Base-by-base conservation (phyloP, 768 basidiomycete species). In the Hydnomerulius pinastri region DNA sequence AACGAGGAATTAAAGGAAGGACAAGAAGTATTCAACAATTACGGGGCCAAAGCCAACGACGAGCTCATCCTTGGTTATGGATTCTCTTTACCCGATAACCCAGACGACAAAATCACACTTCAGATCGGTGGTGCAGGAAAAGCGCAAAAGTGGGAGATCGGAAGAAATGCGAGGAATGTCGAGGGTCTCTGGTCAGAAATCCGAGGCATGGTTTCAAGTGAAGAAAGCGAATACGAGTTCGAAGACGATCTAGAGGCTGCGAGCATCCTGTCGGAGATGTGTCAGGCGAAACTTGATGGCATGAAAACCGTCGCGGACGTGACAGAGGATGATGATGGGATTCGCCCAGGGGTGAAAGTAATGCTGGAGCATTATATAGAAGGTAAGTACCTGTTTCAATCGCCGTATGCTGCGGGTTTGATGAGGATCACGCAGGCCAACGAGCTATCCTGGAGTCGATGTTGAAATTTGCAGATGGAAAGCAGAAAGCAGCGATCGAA, bases 31-130 rank as follows among this genome's bases (percentile, higher is more conserved):
- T 83, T 86, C 72, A 96, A 94, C 71, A 96, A 96, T 65, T 97
- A 97, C 66, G 95, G 94, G 0, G 80, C 85, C 0, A 97, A 97
- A 64, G 83, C 92, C 0, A 95, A 96, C 66, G 78, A 90, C 23
- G 91, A 95, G 67, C 78, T 98, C 37, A 82, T 98, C 39, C 77
- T 98, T 4, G 92, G 90, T 5, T 98, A 97, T 62, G 95, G 96
- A 1, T 98, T 98, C 70, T 81, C 89, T 0, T 64, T 95, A 4
- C 71, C 78, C 2, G 55, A 82, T 24, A 97, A 97, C 56, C 87
- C 87, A 0, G 90, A 93, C 61, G 95, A 97, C 61, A 90, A 87
- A 1, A 87, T 95, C 58, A 75, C 88, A 1, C 78, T 97, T 28
- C 86, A 85, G 53, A 71, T 96, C 33, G 87, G 87, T 12, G 84